Evolutionary conservation across 176 grass and related monocot species (phyloP).

Genomic region (Bromus sterilis): DNA sequence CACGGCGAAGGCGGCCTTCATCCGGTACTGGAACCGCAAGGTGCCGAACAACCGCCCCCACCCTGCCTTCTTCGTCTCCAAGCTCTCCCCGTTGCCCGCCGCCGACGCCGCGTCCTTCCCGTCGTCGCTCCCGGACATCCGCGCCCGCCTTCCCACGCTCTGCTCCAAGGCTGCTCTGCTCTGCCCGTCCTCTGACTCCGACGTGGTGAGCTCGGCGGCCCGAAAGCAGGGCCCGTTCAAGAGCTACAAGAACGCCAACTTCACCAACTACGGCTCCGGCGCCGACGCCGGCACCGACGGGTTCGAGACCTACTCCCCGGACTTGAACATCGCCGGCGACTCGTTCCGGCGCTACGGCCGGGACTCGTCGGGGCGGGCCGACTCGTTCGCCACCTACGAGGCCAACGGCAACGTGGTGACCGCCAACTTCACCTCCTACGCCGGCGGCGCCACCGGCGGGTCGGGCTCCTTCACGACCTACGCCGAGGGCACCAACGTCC

Average conservation of each 20-base stretch:
- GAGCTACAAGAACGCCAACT: slow-evolving; percentile 53
- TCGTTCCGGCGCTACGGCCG: slow-evolving; percentile 74
- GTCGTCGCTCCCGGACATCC: neutral
- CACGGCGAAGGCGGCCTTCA: slow-evolving; percentile 65
- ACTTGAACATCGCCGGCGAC: slow-evolving; percentile 54
- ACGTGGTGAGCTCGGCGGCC: neutral
- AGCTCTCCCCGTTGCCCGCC: slow-evolving; percentile 61
- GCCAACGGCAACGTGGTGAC: slow-evolving; percentile 63
- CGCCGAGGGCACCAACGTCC: slow-evolving; percentile 44
- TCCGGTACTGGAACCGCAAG: slow-evolving; percentile 86
- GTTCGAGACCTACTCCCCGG: slow-evolving; percentile 47
- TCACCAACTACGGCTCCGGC: slow-evolving; percentile 61
- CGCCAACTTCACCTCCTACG: slow-evolving; percentile 77
- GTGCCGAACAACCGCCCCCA: slow-evolving; percentile 80
- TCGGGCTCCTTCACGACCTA: slow-evolving; percentile 48
- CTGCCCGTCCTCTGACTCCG: slow-evolving; percentile 19
- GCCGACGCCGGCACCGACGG: slow-evolving; percentile 20
- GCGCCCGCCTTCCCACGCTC: slow-evolving; percentile 32
- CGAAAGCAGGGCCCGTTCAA: slow-evolving; percentile 19
- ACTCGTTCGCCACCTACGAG: slow-evolving; percentile 51
- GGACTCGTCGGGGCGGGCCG: slow-evolving; percentile 8
- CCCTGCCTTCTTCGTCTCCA: slow-evolving; percentile 65
- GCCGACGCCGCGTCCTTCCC: slow-evolving; percentile 34
- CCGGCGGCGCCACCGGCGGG: slow-evolving; percentile 42
- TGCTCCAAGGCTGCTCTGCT: slow-evolving; percentile 58